phyloP scores from a whole-genome alignment of 1,284 basidiomycete species.

The Filobasidium uniguttulatum region DNA sequence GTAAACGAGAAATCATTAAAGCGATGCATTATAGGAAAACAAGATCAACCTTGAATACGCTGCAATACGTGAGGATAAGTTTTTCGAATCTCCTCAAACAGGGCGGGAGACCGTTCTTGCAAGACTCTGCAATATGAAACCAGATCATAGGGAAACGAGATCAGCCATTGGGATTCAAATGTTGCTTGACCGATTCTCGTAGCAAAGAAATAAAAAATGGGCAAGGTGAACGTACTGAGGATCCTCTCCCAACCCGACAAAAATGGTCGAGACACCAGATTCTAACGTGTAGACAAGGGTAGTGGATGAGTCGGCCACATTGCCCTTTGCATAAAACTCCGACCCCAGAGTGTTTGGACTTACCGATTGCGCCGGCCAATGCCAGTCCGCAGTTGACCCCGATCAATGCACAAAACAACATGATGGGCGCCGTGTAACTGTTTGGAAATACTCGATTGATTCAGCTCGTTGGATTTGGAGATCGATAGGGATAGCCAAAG shows the following conservation, averaged over 20 bases:
- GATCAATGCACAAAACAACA: slow-evolving; percentile 68
- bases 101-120: slow-evolving; percentile 54
- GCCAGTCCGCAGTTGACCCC: slow-evolving; percentile 43
- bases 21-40: too few relatives aligned
- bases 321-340: not conserved
- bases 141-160: not conserved
- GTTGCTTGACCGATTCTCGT: not conserved
- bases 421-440: slow-evolving; percentile 39
- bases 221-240: slow-evolving; percentile 46
- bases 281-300: too few relatives aligned
- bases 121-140: slow-evolving; percentile 38
- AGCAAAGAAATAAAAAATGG: not conserved
- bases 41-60: too few relatives aligned
- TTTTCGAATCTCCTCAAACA: slow-evolving; percentile 40
- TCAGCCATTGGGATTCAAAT: not conserved
- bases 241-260: slow-evolving; percentile 69
- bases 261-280: slow-evolving; percentile 65
- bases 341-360: too few relatives aligned
- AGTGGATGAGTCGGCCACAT: not conserved
- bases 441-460: too few relatives aligned
- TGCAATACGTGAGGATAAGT: slow-evolving; percentile 23
- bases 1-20: too few relatives aligned
- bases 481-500: not conserved
- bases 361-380: slow-evolving; percentile 24
- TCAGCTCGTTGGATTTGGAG: not conserved